These are phyloP conservation scores for Pythium phragmitis DNA, from an alignment of 352 stramenopile species.

Conservation along the genomic window DNA sequence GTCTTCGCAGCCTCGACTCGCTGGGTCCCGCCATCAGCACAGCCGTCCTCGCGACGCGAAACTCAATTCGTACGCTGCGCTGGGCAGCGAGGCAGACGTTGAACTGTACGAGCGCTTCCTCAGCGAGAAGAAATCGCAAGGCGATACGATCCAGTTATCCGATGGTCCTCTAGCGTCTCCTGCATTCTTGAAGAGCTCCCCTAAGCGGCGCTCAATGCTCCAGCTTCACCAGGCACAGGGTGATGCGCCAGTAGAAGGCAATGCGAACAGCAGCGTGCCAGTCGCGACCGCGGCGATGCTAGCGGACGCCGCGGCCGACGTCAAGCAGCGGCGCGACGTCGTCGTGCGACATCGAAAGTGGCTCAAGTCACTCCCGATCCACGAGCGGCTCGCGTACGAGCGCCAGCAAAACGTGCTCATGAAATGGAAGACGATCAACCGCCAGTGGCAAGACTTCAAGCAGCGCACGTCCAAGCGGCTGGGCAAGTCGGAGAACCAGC, in stretches of 20 bases:
- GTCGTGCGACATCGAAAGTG: slow-evolving; percentile 56
- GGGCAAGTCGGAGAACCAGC: slow-evolving; percentile 61
- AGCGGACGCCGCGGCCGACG: slow-evolving; percentile 28
- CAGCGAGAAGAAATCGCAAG: slow-evolving; percentile 32
- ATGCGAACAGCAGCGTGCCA: background rate
- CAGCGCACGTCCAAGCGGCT: slow-evolving; percentile 50
- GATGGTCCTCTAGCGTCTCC: slow-evolving; percentile 5
- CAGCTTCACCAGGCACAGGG: slow-evolving; percentile 8
- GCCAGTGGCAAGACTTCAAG: slow-evolving; percentile 74
- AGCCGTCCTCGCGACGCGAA: slow-evolving; percentile 25
- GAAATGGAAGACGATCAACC: slow-evolving; percentile 70
- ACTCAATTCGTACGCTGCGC: slow-evolving; percentile 53
- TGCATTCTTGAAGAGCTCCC: slow-evolving; percentile 33
- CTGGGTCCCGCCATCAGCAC: background rate
- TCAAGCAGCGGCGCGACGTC: slow-evolving; percentile 43
- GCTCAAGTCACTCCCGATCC: slow-evolving; percentile 67
- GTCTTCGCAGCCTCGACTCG: slow-evolving; percentile 1
- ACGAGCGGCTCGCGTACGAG: slow-evolving; percentile 64
- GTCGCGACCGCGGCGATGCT: background rate
- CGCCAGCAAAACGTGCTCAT: slow-evolving; percentile 67
- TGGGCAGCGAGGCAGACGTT: slow-evolving; percentile 56
- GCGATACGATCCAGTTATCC: background rate
- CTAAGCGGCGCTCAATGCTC: slow-evolving; percentile 21
- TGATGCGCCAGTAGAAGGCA: background rate
- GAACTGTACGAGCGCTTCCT: slow-evolving; percentile 63